phyloP scores from a whole-genome alignment of 73 alveolate species.

The Paramecium octaurelia region DNA sequence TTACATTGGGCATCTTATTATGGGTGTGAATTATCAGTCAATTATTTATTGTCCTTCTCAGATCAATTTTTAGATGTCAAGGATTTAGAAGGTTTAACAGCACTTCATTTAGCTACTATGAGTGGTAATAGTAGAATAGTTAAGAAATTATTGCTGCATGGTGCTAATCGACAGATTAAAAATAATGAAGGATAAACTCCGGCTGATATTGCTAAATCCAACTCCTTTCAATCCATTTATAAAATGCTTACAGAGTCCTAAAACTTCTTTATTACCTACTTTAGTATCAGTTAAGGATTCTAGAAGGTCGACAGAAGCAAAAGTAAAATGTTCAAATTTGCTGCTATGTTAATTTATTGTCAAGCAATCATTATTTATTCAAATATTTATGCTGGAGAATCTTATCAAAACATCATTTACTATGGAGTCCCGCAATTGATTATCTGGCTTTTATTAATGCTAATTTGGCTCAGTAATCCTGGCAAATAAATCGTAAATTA shows the following conservation, averaged over 20 bases:
- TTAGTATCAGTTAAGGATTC: slow-evolving; percentile 27
- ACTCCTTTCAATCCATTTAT: background rate
- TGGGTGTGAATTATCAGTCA: slow-evolving; percentile 64
- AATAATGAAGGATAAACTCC: slow-evolving; percentile 31
- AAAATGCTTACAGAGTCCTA: slow-evolving; percentile 26
- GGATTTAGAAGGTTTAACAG: slow-evolving; percentile 56
- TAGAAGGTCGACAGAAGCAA: background rate
- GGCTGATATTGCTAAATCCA: slow-evolving; percentile 27
- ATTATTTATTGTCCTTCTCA: slow-evolving; percentile 32
- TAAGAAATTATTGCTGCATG: slow-evolving; percentile 34
- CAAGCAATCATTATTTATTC: background rate
- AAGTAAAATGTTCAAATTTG: background rate
- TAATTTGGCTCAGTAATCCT: background rate
- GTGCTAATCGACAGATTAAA: slow-evolving; percentile 20
- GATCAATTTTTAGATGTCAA: background rate
- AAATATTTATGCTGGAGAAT: background rate
- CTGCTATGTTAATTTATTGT: background rate
- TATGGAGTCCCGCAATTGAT: background rate
- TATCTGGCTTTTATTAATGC: background rate
- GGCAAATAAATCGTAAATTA: background rate
- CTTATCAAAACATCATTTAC: background rate
- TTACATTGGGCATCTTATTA: slow-evolving; percentile 92
- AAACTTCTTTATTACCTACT: background rate
- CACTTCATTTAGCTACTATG: slow-evolving; percentile 55
- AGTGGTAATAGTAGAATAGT: slow-evolving; percentile 63